phyloP scores from a whole-genome alignment of 768 basidiomycete genomes.

The Termitomyces eurrhizus region DNA sequence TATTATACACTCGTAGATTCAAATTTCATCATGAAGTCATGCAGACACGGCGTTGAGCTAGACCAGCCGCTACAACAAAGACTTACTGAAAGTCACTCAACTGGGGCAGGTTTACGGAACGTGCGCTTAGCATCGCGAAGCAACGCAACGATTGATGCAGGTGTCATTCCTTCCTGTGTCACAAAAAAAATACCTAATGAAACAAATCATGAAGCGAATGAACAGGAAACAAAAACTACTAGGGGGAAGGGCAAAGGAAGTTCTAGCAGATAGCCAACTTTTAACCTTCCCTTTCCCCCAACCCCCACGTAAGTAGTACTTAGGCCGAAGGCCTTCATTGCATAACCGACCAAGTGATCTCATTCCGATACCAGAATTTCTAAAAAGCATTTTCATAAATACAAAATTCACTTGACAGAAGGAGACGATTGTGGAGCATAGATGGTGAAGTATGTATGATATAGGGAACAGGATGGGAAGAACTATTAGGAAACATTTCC shows the following conservation, averaged over 20 bases:
- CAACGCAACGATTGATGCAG: constrained; percentile 63
- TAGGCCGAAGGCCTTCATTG: no score
- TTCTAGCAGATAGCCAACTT: no score
- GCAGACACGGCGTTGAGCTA: neutral
- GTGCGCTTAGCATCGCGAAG: constrained; percentile 59
- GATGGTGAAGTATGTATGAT: constrained; percentile 36
- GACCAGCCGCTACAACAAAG: neutral
- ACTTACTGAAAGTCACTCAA: neutral
- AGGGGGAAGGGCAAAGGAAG: no score
- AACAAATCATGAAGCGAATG: no score
- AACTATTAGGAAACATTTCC: constrained; percentile 30
- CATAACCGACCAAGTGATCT: no score
- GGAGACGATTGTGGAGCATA: constrained; percentile 22
- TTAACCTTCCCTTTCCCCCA: no score
- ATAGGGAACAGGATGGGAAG: constrained; percentile 23
- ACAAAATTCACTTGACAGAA: constrained; percentile 17
- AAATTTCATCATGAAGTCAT: neutral
- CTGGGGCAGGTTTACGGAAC: constrained; percentile 9
- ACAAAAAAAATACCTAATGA: neutral
- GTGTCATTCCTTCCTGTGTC: constrained; percentile 85
- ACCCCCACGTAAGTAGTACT: no score
- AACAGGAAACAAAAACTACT: no score
- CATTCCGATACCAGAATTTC: neutral
- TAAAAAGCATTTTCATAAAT: constrained; percentile 16
- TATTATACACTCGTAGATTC: neutral